phyloP scores from a whole-genome alignment of 1,284 basidiomycete genomes.

The Austropuccinia psidii region DNA sequence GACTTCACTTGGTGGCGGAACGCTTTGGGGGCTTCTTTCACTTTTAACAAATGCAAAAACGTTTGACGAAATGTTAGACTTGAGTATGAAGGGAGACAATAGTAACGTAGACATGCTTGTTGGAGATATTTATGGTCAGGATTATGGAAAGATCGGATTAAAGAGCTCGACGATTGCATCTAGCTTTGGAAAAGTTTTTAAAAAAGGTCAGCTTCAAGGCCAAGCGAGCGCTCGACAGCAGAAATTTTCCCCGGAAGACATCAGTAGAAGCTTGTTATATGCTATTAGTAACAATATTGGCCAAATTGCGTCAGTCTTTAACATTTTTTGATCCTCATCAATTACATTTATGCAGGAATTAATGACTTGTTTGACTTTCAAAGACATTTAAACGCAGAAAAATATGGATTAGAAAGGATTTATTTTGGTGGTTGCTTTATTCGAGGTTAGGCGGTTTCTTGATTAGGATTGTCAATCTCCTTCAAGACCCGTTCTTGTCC shows the following conservation, averaged over 20 bases:
- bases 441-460: slow-evolving; percentile 59
- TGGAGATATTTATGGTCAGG: slow-evolving; percentile 95
- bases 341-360: background rate
- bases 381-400: slow-evolving; percentile 99
- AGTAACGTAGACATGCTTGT: slow-evolving; percentile 96
- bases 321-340: background rate
- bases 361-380: too few species aligned
- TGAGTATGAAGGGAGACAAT: slow-evolving; percentile 91
- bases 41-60: slow-evolving; percentile 87
- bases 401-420: slow-evolving; percentile 91
- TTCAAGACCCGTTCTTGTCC: background rate
- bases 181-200: slow-evolving; percentile 97
- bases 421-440: slow-evolving; percentile 99
- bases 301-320: slow-evolving; percentile 87
- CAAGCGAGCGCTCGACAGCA: too few species aligned
- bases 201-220: slow-evolving; percentile 55
- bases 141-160: slow-evolving; percentile 84
- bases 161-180: slow-evolving; percentile 97
- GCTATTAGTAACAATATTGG: slow-evolving; percentile 99
- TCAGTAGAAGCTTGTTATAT: slow-evolving; percentile 78
- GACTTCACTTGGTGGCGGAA: slow-evolving; percentile 95
- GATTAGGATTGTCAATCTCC: slow-evolving; percentile 5
- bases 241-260: slow-evolving; percentile 82
- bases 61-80: slow-evolving; percentile 94
- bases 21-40: slow-evolving; percentile 94